phyloP scores from a whole-genome alignment of 1,284 basidiomycete genomes.

The Irpex lacteus region DNA sequence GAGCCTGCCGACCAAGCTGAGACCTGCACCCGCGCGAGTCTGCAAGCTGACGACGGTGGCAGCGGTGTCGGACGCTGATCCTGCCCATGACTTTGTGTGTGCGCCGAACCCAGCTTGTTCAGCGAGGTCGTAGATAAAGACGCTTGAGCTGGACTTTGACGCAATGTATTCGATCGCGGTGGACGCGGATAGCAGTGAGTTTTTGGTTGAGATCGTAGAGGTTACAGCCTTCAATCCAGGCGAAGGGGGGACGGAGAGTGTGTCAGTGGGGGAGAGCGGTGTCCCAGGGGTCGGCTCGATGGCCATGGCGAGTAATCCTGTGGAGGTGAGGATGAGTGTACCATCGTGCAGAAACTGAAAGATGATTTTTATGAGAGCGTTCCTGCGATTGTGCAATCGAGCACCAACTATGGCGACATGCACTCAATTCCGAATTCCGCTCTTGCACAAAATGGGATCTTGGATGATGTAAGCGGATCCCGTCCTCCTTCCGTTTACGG shows the following conservation, averaged over 20 bases:
- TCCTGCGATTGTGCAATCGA: slow-evolving; percentile 10
- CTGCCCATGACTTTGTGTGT: slow-evolving; percentile 61
- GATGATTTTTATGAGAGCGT: background rate
- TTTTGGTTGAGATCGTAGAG: slow-evolving; percentile 18
- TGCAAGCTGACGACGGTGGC: slow-evolving; percentile 71
- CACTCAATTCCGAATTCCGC: background rate
- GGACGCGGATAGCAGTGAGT: slow-evolving; percentile 42
- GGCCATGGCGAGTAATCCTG: slow-evolving; percentile 22
- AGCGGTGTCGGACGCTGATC: slow-evolving; percentile 33
- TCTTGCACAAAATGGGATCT: background rate
- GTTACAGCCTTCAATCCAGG: slow-evolving; percentile 24
- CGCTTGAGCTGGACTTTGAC: slow-evolving; percentile 59
- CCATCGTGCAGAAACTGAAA: background rate
- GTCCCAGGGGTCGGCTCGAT: slow-evolving; percentile 25
- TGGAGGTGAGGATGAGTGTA: background rate
- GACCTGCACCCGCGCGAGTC: slow-evolving; percentile 85
- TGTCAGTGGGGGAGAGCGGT: slow-evolving; percentile 31
- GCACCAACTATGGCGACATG: slow-evolving; percentile 14
- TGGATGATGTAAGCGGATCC: background rate
- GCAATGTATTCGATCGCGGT: slow-evolving; percentile 65
- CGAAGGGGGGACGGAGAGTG: slow-evolving; percentile 30
- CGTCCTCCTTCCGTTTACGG: background rate
- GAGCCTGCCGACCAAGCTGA: slow-evolving; percentile 79
- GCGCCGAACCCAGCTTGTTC: slow-evolving; percentile 77
- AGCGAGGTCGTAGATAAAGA: slow-evolving; percentile 81